Evolutionary conservation across 2,329 filamentous ascomycete species (phyloP).

Genomic region (Beauveria pseudobassiana): DNA sequence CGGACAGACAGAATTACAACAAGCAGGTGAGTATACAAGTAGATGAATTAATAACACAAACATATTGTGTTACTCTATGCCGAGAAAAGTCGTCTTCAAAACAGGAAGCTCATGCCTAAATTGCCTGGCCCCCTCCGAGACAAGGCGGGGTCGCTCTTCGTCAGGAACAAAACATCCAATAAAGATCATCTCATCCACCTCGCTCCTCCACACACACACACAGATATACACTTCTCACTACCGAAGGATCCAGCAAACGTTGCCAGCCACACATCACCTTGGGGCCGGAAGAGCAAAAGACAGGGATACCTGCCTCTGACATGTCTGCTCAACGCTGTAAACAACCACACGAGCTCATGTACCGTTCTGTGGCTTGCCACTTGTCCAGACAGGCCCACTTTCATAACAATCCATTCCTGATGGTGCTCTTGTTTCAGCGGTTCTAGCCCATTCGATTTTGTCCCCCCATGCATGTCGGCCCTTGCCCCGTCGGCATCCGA

Average conservation of each 20-base stretch:
- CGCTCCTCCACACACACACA: background rate
- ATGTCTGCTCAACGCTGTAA: too few species aligned
- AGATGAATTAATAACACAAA: too few species aligned
- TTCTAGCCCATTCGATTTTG: background rate
- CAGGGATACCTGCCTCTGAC: too few species aligned
- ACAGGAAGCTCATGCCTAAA: background rate
- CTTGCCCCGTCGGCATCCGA: background rate
- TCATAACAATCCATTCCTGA: background rate
- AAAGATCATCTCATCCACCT: background rate
- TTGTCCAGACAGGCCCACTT: too few species aligned
- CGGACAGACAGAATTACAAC: too few species aligned
- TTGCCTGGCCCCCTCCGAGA: background rate
- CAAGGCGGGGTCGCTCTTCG: background rate
- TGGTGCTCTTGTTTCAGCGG: background rate
- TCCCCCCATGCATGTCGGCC: background rate
- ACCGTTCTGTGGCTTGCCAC: background rate
- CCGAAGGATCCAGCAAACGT: background rate
- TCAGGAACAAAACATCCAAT: background rate
- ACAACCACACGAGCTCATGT: background rate
- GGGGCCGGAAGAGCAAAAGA: too few species aligned
- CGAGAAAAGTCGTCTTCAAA: background rate
- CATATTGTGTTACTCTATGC: too few species aligned
- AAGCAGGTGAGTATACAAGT: too few species aligned
- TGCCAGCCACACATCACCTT: background rate
- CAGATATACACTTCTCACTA: background rate